Conservation (phyloP, 805 yeast genomes). For the Zygoascus bituminiphila region DNA sequence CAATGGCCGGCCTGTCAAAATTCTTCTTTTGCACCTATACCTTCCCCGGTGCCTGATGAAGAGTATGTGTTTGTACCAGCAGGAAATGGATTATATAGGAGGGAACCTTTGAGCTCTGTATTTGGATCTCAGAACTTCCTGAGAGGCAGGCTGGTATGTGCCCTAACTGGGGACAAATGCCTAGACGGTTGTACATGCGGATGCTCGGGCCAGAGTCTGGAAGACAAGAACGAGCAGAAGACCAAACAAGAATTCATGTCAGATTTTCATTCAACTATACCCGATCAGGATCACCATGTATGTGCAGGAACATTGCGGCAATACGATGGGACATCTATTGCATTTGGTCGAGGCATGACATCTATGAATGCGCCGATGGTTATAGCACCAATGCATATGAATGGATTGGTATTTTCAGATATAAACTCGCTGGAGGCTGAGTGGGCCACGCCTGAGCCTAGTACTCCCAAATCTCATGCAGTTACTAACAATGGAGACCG, state of each 20-base stretch:
- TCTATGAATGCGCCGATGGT: conserved; percentile 19
- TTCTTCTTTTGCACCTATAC: neutral
- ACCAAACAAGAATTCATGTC: neutral
- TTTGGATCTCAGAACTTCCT: neutral
- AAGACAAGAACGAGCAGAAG: neutral
- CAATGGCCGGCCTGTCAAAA: conserved; percentile 22
- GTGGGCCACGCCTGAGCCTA: neutral
- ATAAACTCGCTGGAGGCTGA: neutral
- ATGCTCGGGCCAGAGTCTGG: neutral
- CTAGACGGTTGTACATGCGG: neutral
- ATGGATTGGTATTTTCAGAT: conserved; percentile 16
- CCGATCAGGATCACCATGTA: neutral
- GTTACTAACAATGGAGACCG: neutral
- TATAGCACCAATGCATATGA: conserved; percentile 30
- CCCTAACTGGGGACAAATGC: neutral
- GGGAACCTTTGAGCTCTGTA: conserved; percentile 14
- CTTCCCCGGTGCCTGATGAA: conserved; percentile 6
- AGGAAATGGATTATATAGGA: conserved; percentile 28
- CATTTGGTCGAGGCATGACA: neutral
- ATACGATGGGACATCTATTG: neutral
- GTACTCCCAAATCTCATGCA: neutral
- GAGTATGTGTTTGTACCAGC: conserved; percentile 27
- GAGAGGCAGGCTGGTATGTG: neutral
- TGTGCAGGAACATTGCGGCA: neutral
- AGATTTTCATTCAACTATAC: neutral